Evolutionary conservation across 169 alveolate species (phyloP).

Genomic region (Eimeria sp.): DNA sequence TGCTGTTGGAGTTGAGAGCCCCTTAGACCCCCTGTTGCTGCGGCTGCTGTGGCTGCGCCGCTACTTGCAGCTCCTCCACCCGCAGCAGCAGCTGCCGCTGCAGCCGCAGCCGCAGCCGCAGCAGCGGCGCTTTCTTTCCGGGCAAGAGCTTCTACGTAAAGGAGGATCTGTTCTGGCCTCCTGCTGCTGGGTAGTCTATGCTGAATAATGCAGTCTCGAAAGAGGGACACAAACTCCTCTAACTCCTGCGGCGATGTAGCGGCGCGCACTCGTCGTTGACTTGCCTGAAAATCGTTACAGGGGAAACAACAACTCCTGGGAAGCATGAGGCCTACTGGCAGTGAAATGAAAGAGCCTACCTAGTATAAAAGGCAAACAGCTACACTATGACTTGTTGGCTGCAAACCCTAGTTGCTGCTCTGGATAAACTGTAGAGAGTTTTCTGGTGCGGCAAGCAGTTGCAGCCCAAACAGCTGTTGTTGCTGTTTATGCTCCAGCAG

Average conservation of each 20-base stretch:
- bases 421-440: neutral
- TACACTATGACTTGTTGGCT: neutral
- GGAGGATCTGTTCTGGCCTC: constrained; percentile 65
- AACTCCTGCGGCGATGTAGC: constrained; percentile 61
- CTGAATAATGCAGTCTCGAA: constrained; percentile 66
- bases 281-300: constrained; percentile 2
- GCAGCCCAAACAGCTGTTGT: neutral
- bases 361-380: neutral
- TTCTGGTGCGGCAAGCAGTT: neutral
- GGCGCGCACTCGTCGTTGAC: constrained; percentile 66
- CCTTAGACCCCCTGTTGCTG: constrained; percentile 18
- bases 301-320: neutral
- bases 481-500: neutral
- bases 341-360: neutral
- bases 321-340: too few relatives aligned
- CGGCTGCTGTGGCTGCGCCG: constrained; percentile 24
- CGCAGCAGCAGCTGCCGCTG: constrained; percentile 53
- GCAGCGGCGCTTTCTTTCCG: constrained; percentile 68
- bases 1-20: constrained; percentile 56
- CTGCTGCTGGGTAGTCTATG: constrained; percentile 73
- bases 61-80: constrained; percentile 18
- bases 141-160: constrained; percentile 61
- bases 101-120: constrained; percentile 57
- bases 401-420: neutral
- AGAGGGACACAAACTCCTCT: constrained; percentile 58